These are phyloP conservation scores for Leccinum disarticulatum DNA, from an alignment of 768 basidiomycete species.

Conservation along the genomic window DNA sequence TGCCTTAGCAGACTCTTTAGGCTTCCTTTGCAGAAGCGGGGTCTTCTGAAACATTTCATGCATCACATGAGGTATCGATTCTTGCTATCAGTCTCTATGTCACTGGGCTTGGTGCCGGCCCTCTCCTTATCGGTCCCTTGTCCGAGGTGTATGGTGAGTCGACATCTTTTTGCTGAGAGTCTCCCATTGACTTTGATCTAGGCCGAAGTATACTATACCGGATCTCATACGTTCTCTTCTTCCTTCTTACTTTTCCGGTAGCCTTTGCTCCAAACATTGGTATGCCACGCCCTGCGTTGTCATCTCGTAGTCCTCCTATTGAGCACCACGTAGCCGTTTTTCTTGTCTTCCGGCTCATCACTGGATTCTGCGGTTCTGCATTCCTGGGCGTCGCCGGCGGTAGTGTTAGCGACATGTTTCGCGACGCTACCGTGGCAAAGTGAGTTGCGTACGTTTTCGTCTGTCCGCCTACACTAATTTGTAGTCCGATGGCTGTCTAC, in stretches of 20 bases:
- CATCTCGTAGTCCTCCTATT: not conserved
- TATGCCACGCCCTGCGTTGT: slow-evolving; percentile 17
- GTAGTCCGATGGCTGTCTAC: slow-evolving; percentile 57
- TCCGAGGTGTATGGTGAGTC: slow-evolving; percentile 38
- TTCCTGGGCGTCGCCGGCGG: slow-evolving; percentile 66
- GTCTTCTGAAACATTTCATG: slow-evolving; percentile 50
- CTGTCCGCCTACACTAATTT: slow-evolving; percentile 8
- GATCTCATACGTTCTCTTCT: slow-evolving; percentile 58
- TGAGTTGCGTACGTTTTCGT: slow-evolving; percentile 32
- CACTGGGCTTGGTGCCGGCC: slow-evolving; percentile 35
- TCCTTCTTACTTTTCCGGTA: slow-evolving; percentile 66
- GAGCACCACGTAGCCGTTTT: slow-evolving; percentile 44
- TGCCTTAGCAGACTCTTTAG: slow-evolving; percentile 29
- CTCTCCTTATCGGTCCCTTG: slow-evolving; percentile 40
- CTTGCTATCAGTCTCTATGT: slow-evolving; percentile 49
- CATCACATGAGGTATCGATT: slow-evolving; percentile 51
- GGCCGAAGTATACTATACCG: slow-evolving; percentile 67
- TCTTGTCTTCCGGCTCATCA: slow-evolving; percentile 59
- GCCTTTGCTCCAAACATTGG: slow-evolving; percentile 71
- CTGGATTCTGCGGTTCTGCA: slow-evolving; percentile 54
- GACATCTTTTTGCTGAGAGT: not conserved
- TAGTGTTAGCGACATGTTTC: slow-evolving; percentile 56
- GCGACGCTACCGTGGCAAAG: slow-evolving; percentile 57
- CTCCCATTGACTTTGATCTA: not conserved
- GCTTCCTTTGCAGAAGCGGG: slow-evolving; percentile 64